Evolutionary conservation across 2,329 filamentous ascomycete species (phyloP), one percentile per base, ranked within the genome.

Genomic region (Diplodia sapinea): DNA sequence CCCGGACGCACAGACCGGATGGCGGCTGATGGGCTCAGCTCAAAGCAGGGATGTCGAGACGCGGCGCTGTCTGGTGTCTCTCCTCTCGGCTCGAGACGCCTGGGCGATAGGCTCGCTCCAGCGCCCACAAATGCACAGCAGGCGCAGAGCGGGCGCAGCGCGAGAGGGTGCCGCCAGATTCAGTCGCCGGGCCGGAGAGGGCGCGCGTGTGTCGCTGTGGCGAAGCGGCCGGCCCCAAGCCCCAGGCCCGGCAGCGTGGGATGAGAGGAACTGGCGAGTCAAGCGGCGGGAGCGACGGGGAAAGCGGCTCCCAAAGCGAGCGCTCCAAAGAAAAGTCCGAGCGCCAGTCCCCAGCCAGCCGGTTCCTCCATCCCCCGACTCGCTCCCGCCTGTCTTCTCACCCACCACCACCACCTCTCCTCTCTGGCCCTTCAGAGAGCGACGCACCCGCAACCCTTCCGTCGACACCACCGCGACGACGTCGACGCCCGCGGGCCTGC

Each of bases 41-140:
- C 23, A 29, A 49, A 62, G 40, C 57, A 62, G 57, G 57, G 59
- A 36, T 63, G 59, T 38, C 43, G 59, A 50, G 59, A 63, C 59
- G 59, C 47, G 59, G 59, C 59, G 59, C 59, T 33, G 40, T 62
- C 57, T 62, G 57, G 23, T 62, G 57, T 62, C 57, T 62, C 57
- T 62, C 57, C 57, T 31, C 57, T 62, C 57, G 57, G 57, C 57
- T 62, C 57, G 57, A 43, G 57, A 47, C 57, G 40, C 57, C 57
- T 29, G 57, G 40, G 13, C 38, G 40, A 62, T 62, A 50, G 57
- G 40, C 57, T 62, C 40, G 40, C n/a, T 17, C 40, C 57, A 50
- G 57, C 57, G 56, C 36, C n/a, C 23, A 12, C 36, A 36, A 26
- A 36, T 23, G 36, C 56, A 59, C 56, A 49, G 57, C 57, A 62